Evolutionary conservation across 1,284 basidiomycete species (phyloP), one percentile per base, ranked within the genome.

Genomic region (Melampsora larici-populina): DNA sequence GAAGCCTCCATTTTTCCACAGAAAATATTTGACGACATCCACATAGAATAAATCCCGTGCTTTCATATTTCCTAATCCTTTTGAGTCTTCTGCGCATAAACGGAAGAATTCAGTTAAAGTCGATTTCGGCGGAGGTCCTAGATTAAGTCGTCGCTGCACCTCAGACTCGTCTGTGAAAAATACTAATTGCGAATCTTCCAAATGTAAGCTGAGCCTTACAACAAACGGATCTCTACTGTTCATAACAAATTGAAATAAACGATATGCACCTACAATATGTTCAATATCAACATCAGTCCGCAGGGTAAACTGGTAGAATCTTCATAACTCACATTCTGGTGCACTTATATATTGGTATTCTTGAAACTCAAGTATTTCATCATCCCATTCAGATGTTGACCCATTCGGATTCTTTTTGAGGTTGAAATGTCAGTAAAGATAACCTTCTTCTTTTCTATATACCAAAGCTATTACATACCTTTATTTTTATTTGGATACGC

Each of bases 181-280:
- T 15, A 70, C 40, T 24, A 36, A 1, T 46, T 70, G 69, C n/a
- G 55, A 7, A 17, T 62, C 7, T 21, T 70, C 55, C 11, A 58
- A 31, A 29, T 70, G 69, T 15, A 70, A 6, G 3, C 7, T 31
- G 18, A 70, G 26, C 7, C 69, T 3, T 1, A 36, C 40, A 1
- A 70, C 55, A 8, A 55, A n/a, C 2, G 55, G 69, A 11, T 1
- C 9, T 2, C 69, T 0, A 21, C 29, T 79, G 79, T 86, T 84
- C 33, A 85, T 80, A 2, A 80, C 76, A 77, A 84, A 85, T 5
- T 84, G 80, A 43, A 84, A 82, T 18, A 87, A 81, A 3, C 83
- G 83, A 84, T 84, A 86, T 1, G 73, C 70, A 15, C 84, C 85
- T 76, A 86, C 85, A 36, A 33, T 18, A 9, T 36, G 36, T 36